A percentile compares a stretch with the other conserved stretches of the same genome.
Conservation (phyloP, 2,329 filamentous ascomycete species). For the Drechslerella stenobrocha region DNA sequence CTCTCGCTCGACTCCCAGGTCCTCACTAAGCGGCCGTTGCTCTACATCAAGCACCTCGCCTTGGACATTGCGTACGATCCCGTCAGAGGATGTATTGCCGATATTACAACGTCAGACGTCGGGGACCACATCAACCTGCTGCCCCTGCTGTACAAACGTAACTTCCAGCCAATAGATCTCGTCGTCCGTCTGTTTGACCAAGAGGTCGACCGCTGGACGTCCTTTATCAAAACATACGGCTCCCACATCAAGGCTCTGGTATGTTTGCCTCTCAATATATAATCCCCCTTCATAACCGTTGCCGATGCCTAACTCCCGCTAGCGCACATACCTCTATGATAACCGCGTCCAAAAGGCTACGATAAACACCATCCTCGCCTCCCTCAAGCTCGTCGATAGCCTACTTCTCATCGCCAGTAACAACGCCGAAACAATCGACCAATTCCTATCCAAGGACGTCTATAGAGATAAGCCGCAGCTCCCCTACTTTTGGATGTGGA, state of each 20-base stretch:
- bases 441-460: slow-evolving; percentile 36
- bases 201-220: slow-evolving; percentile 40
- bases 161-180: slow-evolving; percentile 43
- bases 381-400: slow-evolving; percentile 40
- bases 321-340: slow-evolving; percentile 46
- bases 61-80: slow-evolving; percentile 38
- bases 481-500: slow-evolving; percentile 39
- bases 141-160: slow-evolving; percentile 38
- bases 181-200: slow-evolving; percentile 41
- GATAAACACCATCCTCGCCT: slow-evolving; percentile 46
- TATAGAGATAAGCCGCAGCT: slow-evolving; percentile 33
- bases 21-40: slow-evolving; percentile 30
- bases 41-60: slow-evolving; percentile 37
- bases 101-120: slow-evolving; percentile 44
- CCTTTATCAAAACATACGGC: slow-evolving; percentile 36
- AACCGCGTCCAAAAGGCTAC: slow-evolving; percentile 46
- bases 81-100: slow-evolving; percentile 18
- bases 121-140: slow-evolving; percentile 39
- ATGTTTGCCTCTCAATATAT: neutral
- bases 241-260: slow-evolving; percentile 43
- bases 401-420: slow-evolving; percentile 39
- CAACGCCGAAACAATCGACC: slow-evolving; percentile 35
- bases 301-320: neutral
- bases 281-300: neutral
- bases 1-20: slow-evolving; percentile 38